These are phyloP conservation scores for Penicillium sp. DNA, from an alignment of 2,329 filamentous ascomycete genomes.

Conservation along the genomic window DNA sequence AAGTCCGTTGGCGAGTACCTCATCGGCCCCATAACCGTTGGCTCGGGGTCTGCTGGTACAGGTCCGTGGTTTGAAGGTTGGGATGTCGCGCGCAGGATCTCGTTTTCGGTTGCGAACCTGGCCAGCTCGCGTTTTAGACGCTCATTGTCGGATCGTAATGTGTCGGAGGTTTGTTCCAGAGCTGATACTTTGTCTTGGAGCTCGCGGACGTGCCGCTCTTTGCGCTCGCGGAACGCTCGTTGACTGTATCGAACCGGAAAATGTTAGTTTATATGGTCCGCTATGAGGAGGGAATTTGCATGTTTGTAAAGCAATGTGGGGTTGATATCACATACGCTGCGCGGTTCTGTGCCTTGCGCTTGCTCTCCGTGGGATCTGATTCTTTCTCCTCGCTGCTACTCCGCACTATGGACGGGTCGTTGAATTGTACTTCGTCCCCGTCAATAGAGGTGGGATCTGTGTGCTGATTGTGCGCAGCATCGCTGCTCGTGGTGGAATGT, in stretches of 20 bases:
- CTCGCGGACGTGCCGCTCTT: conserved; percentile 90
- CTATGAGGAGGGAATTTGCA: neutral
- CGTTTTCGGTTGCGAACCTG: conserved; percentile 82
- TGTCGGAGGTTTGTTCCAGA: conserved; percentile 69
- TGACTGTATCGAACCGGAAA: conserved; percentile 56
- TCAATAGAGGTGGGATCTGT: conserved; percentile 30
- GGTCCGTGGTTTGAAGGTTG: conserved; percentile 40
- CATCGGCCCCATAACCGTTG: conserved; percentile 63
- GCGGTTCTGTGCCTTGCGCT: conserved; percentile 67
- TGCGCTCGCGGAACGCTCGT: conserved; percentile 91
- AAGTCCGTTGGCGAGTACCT: conserved; percentile 69
- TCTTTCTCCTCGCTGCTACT: conserved; percentile 56
- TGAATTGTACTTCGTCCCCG: conserved; percentile 26
- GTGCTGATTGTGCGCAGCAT: conserved; percentile 18
- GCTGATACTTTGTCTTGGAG: conserved; percentile 78
- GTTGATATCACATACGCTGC: conserved; percentile 60
- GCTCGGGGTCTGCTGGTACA: conserved; percentile 31
- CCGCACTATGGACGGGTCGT: conserved; percentile 33
- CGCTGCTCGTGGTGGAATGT: conserved; percentile 33
- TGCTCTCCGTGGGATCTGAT: conserved; percentile 51
- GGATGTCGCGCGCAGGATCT: conserved; percentile 81
- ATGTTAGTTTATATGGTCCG: conserved; percentile 1
- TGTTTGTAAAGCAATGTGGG: neutral
- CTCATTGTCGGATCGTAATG: conserved; percentile 77
- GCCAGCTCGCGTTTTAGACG: conserved; percentile 79